Base-by-base conservation (phyloP, 768 basidiomycete genomes). In the Infundibulicybe gibba region DNA sequence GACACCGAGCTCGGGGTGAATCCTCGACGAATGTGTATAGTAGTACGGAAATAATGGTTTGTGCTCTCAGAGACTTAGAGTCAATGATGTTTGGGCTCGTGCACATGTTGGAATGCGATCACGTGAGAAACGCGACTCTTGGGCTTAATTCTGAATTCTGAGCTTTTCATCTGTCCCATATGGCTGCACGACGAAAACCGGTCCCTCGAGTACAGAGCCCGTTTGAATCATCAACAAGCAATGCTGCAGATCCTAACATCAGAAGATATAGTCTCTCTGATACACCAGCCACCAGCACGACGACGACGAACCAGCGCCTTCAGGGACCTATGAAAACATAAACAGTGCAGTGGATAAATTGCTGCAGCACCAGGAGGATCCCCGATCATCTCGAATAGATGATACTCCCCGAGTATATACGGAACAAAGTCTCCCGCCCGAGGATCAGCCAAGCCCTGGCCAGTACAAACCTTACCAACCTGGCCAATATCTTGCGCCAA, bases 1-100 rank as follows among this genome's bases (percentile, higher is more conserved):
- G n/a, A n/a, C n/a, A n/a, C n/a, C n/a, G n/a, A n/a, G n/a, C n/a
- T n/a, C n/a, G n/a, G n/a, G n/a, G n/a, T n/a, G n/a, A n/a, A n/a
- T n/a, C n/a, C n/a, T n/a, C n/a, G n/a, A n/a, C n/a, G n/a, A n/a
- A n/a, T n/a, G n/a, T n/a, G n/a, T n/a, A n/a, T n/a, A n/a, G n/a
- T n/a, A n/a, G n/a, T n/a, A n/a, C n/a, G n/a, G n/a, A n/a, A n/a
- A n/a, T n/a, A n/a, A n/a, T n/a, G n/a, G n/a, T n/a, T n/a, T n/a
- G n/a, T n/a, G n/a, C n/a, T n/a, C n/a, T n/a, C n/a, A n/a, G n/a
- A n/a, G n/a, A n/a, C n/a, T n/a, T n/a, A n/a, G n/a, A n/a, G n/a
- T n/a, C n/a, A n/a, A n/a, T n/a, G n/a, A n/a, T 6, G 85, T 97
- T 5, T 95, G 97, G 54, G 66, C 97, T 56, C 25, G 8, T 8